phyloP scores from a whole-genome alignment of 2,329 filamentous ascomycete species.

The Exophiala dermatitidis region DNA sequence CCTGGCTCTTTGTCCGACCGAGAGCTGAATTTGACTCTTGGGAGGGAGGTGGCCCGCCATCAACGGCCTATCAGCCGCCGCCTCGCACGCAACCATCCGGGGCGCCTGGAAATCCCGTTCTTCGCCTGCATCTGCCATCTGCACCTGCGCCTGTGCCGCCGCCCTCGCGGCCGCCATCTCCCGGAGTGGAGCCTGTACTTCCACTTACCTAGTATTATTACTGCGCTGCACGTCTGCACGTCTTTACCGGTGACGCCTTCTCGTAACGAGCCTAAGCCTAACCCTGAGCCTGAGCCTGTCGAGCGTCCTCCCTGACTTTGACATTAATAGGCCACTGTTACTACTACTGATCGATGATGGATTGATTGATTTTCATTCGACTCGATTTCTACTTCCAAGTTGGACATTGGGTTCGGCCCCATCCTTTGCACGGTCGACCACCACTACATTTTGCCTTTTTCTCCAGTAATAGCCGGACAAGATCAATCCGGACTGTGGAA shows the following conservation, averaged over 20 bases:
- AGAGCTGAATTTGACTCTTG: too few species aligned
- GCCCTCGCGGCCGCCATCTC: slow-evolving; percentile 20
- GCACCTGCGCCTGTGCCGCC: slow-evolving; percentile 6
- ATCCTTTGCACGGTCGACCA: too few species aligned
- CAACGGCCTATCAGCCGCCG: not conserved
- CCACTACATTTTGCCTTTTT: too few species aligned
- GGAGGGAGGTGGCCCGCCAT: too few species aligned
- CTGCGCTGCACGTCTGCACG: too few species aligned
- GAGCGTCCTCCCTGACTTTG: too few species aligned
- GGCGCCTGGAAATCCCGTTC: slow-evolving; percentile 3
- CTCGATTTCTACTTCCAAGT: too few species aligned
- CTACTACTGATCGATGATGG: too few species aligned
- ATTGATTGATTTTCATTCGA: too few species aligned
- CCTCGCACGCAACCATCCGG: not conserved
- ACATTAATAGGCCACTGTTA: too few species aligned
- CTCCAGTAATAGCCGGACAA: not conserved
- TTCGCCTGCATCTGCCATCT: slow-evolving; percentile 5
- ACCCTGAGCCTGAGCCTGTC: not conserved
- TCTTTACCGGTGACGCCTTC: slow-evolving; percentile 10
- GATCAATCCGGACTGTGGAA: slow-evolving; percentile 3
- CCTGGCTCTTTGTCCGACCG: too few species aligned
- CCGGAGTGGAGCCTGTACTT: slow-evolving; percentile 17
- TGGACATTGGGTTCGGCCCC: too few species aligned
- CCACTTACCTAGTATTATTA: not conserved
- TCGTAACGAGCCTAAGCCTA: not conserved